Conservation (phyloP, 768 basidiomycete species). For the Termitomyces eurrhizus region DNA sequence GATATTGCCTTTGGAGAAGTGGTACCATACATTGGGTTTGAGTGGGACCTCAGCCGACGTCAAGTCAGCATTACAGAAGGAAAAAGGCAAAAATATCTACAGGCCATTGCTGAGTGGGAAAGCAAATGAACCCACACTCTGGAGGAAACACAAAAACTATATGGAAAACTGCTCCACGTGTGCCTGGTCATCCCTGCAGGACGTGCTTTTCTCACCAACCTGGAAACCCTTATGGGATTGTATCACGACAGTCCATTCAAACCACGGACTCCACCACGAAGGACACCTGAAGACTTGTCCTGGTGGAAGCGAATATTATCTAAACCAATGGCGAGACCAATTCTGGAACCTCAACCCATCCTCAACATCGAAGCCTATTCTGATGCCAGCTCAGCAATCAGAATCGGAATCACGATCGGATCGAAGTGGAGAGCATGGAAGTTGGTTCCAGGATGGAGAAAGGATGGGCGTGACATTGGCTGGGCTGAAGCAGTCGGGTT, state of each 20-base stretch:
- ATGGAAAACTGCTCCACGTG: background rate
- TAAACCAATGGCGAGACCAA: constrained; percentile 11
- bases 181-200: background rate
- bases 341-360: constrained; percentile 25
- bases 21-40: background rate
- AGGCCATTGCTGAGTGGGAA: background rate
- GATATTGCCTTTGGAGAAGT: no score
- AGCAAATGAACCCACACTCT: background rate
- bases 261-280: constrained; percentile 17
- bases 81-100: background rate
- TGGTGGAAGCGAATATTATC: constrained; percentile 7
- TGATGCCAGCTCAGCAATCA: no score
- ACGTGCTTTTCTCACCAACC: constrained; percentile 25
- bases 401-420: no score
- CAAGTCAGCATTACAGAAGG: background rate
- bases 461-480: no score
- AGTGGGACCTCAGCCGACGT: background rate
- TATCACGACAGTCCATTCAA: constrained; percentile 3
- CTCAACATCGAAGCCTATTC: constrained; percentile 12
- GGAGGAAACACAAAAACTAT: background rate
- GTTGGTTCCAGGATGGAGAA: no score
- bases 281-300: constrained; percentile 13
- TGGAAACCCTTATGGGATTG: constrained; percentile 11
- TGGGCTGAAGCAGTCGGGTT: no score
- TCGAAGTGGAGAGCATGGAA: no score